These are phyloP conservation scores for Strobilomyces echinocephalus DNA, from an alignment of 768 basidiomycete genomes.

Conservation along the genomic window DNA sequence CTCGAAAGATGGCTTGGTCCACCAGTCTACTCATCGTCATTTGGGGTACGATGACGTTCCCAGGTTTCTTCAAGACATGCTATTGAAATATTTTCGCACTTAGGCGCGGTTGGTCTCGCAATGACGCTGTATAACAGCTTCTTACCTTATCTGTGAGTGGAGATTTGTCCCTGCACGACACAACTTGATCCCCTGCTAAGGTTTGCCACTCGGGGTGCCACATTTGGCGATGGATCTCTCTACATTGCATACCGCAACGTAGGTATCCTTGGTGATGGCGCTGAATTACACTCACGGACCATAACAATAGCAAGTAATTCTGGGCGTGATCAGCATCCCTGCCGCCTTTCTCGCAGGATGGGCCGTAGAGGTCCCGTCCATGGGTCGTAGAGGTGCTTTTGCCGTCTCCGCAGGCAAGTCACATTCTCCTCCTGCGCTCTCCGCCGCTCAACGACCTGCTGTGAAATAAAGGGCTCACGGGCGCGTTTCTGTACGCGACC, in stretches of 20 bases:
- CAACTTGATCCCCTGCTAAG: slow-evolving; percentile 28
- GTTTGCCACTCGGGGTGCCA: slow-evolving; percentile 57
- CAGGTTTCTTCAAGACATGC: background rate
- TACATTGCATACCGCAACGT: slow-evolving; percentile 74
- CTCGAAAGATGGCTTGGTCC: slow-evolving; percentile 58
- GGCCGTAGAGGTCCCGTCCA: slow-evolving; percentile 57
- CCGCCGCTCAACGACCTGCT: slow-evolving; percentile 37
- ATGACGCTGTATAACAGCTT: slow-evolving; percentile 62
- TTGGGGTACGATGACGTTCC: slow-evolving; percentile 35
- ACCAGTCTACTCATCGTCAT: slow-evolving; percentile 53
- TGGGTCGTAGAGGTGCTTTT: slow-evolving; percentile 67
- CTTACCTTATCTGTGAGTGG: slow-evolving; percentile 47
- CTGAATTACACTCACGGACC: background rate
- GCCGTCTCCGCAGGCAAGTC: slow-evolving; percentile 58
- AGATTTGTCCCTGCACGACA: background rate
- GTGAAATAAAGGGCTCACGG: slow-evolving; percentile 61
- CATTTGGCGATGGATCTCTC: slow-evolving; percentile 64
- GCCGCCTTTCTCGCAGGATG: slow-evolving; percentile 69
- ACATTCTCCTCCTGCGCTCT: slow-evolving; percentile 10
- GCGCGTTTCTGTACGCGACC: slow-evolving; percentile 66
- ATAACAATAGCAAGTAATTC: slow-evolving; percentile 55
- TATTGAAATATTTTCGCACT: slow-evolving; percentile 24
- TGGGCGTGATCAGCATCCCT: slow-evolving; percentile 64
- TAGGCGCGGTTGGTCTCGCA: slow-evolving; percentile 70
- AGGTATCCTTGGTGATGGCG: slow-evolving; percentile 6